phyloP scores from a whole-genome alignment of 140 eudicot genomes.

The Stevia rebaudiana region DNA sequence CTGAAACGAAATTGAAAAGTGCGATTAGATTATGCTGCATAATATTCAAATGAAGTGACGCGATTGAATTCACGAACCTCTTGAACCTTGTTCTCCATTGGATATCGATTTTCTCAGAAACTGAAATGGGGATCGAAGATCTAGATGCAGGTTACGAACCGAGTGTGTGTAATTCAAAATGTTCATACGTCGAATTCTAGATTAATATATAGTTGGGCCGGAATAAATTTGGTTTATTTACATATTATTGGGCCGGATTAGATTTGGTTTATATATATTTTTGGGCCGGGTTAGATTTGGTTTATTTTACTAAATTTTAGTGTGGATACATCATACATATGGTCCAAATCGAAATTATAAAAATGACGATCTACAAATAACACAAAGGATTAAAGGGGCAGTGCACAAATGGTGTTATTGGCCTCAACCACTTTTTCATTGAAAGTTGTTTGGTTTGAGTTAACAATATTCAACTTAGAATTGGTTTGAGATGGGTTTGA shows the following conservation, averaged over 20 bases:
- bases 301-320: no score
- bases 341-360: no score
- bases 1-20: conserved; percentile 24
- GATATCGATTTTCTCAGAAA: not conserved
- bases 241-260: not conserved
- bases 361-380: no score
- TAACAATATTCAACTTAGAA: no score
- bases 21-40: not conserved
- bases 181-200: not conserved
- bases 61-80: conserved; percentile 15
- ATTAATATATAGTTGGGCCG: not conserved
- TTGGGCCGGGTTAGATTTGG: no score
- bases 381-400: no score
- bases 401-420: no score
- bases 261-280: not conserved
- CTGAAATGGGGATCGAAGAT: conserved; percentile 1
- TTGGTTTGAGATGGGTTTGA: no score
- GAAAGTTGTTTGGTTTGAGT: no score
- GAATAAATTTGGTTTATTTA: not conserved
- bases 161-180: not conserved
- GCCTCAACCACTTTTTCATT: no score
- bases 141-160: not conserved
- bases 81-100: conserved; percentile 27
- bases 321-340: no score
- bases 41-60: not conserved